These are phyloP conservation scores for Xylaria telfairii DNA, from an alignment of 495 filamentous ascomycete genomes.

Conservation along the genomic window DNA sequence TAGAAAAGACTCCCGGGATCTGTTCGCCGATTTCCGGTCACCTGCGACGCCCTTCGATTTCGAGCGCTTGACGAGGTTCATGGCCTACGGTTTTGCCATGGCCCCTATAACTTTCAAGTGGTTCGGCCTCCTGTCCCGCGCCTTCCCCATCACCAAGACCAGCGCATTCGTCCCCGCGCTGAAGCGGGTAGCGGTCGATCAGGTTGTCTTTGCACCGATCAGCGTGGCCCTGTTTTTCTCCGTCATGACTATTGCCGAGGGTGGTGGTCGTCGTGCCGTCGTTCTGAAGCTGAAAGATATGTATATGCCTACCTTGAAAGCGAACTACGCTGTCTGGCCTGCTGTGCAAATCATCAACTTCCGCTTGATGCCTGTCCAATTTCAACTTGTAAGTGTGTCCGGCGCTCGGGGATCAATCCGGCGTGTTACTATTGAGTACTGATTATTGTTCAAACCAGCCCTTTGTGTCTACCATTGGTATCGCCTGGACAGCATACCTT, in stretches of 20 bases:
- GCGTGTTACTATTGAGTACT: constrained; percentile 17
- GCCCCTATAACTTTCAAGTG: constrained; percentile 96
- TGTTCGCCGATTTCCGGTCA: constrained; percentile 66
- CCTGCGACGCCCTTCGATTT: constrained; percentile 92
- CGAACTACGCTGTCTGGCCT: constrained; percentile 96
- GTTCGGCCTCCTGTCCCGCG: constrained; percentile 84
- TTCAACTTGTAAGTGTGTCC: constrained; percentile 82
- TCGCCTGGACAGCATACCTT: constrained; percentile 99
- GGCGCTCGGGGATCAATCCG: neutral
- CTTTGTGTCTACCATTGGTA: constrained; percentile 95
- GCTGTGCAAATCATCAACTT: constrained; percentile 97
- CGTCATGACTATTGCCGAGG: constrained; percentile 95
- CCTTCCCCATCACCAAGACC: constrained; percentile 83
- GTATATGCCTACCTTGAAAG: constrained; percentile 91
- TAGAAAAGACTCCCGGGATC: constrained; percentile 78
- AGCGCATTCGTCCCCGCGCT: constrained; percentile 76
- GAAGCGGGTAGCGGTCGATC: constrained; percentile 91
- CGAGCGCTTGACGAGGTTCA: constrained; percentile 89
- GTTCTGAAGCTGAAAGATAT: constrained; percentile 88
- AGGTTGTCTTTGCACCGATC: constrained; percentile 92
- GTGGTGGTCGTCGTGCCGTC: constrained; percentile 82
- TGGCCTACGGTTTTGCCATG: constrained; percentile 95
- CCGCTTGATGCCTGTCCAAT: constrained; percentile 90
- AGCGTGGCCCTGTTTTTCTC: constrained; percentile 91
- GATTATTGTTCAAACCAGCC: constrained; percentile 62